Conservation (phyloP, 1,284 basidiomycete species). For the Agaricales sp. region DNA sequence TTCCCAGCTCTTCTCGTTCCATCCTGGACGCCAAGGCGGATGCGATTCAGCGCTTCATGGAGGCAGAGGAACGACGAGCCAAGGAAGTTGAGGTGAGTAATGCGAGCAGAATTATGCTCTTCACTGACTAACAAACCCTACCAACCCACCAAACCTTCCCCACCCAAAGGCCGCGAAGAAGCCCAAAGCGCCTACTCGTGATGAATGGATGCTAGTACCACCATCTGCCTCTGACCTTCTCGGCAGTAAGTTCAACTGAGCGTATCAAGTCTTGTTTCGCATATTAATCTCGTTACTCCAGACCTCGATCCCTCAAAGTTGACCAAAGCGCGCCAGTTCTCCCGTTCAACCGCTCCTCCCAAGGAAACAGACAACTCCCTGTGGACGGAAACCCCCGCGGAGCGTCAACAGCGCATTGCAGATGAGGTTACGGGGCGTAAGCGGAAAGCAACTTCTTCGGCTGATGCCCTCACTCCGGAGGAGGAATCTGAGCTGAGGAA, state of each 20-base stretch:
- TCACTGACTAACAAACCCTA: neutral
- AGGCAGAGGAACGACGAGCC: conserved; percentile 66
- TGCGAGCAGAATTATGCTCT: too few species aligned
- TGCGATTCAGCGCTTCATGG: conserved; percentile 71
- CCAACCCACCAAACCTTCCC: neutral
- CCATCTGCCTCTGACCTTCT: conserved; percentile 72
- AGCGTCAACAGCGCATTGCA: conserved; percentile 72
- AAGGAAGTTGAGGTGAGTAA: conserved; percentile 50
- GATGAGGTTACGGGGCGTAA: conserved; percentile 85
- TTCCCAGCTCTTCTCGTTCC: conserved; percentile 30
- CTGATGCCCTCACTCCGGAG: conserved; percentile 28
- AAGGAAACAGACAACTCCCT: conserved; percentile 46
- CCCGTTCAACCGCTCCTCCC: conserved; percentile 42
- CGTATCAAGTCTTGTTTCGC: conserved; percentile 1
- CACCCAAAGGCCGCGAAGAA: conserved; percentile 51
- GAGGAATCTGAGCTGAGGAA: conserved; percentile 29
- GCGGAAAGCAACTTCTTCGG: conserved; percentile 51
- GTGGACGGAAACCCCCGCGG: conserved; percentile 91
- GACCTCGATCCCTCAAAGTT: conserved; percentile 65
- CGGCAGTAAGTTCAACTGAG: conserved; percentile 43
- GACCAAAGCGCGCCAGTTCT: conserved; percentile 63
- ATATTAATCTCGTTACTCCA: conserved; percentile 13
- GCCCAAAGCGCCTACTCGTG: conserved; percentile 68
- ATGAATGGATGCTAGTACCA: conserved; percentile 94
- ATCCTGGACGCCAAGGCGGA: conserved; percentile 28